Evolutionary conservation across 2,329 filamentous ascomycete species (phyloP), one percentile per base, ranked within the genome.

Genomic region (Magnaporthiopsis poae): DNA sequence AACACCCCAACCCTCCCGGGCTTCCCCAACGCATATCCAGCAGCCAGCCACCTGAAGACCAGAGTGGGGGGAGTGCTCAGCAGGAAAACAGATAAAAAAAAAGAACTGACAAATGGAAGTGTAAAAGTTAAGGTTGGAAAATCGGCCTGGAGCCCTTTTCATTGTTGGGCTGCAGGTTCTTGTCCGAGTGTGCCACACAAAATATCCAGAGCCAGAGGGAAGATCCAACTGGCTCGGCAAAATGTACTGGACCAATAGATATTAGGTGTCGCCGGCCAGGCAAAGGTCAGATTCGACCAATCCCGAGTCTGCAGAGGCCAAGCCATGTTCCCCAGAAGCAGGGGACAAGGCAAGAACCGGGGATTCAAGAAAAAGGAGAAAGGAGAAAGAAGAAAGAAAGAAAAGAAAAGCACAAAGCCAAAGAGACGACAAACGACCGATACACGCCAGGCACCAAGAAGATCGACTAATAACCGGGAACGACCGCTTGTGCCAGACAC

Each of bases 401-500:
- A 73, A 68, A 71, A 72, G 71, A 70, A 71, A 72, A 67, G 71
- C 73, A 71, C 70, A 68, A 72, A 75, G 72, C 70, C 71, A 74
- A 78, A 74, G 71, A 31, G 61, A 33, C 31, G 29, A 61, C 60
- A 29, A 9, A 61, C 25, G 25, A 61, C 46, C 46, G 7, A 52
- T n/a, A 52, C 46, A n/a, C 18, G 46, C 46, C 46, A n/a, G 13
- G 46, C 46, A 52, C 5, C 33, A 67, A 65, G 59, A 61, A 62
- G 61, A 68, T 66, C 65, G 35, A 66, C 63, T 64, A 61, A 65
- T 65, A 68, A 68, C 65, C 69, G 71, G 76, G 73, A 76, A 80
- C 77, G 79, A 83, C 83, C 81, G 81, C 80, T 62, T 84, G 83
- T 85, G 79, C 84, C 81, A 81, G 83, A 85, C 83, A 83, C 76